Conservation (phyloP, 2,329 filamentous ascomycete genomes). For the Arthrinium puccinioides region DNA sequence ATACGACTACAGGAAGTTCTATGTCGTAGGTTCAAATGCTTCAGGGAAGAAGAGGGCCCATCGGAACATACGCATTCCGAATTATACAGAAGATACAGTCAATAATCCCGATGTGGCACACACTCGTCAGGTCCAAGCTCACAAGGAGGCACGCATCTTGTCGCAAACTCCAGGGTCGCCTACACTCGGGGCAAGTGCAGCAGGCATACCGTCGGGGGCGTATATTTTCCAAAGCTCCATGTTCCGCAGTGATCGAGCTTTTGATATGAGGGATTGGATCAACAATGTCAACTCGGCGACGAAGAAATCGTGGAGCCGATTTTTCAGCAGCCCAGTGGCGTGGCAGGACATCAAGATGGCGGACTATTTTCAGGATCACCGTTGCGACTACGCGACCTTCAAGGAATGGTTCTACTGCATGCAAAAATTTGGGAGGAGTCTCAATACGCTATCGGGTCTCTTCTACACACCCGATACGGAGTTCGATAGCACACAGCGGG, state of each 20-base stretch:
- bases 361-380: constrained; percentile 21
- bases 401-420: constrained; percentile 26
- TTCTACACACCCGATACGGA: constrained; percentile 41
- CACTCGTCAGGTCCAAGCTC: neutral
- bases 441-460: constrained; percentile 34
- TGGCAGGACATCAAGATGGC: constrained; percentile 34
- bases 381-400: constrained; percentile 20
- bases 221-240: constrained; percentile 7
- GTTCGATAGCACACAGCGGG: constrained; percentile 21
- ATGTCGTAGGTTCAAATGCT: constrained; percentile 42
- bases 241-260: constrained; percentile 10
- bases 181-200: too few relatives aligned
- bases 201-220: too few relatives aligned
- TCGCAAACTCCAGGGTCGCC: too few relatives aligned
- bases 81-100: constrained; percentile 25
- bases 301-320: constrained; percentile 9
- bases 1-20: constrained; percentile 46
- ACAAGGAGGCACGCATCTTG: too few relatives aligned
- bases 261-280: constrained; percentile 14
- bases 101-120: constrained; percentile 27
- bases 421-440: neutral
- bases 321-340: constrained; percentile 33
- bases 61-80: constrained; percentile 25
- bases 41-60: constrained; percentile 16
- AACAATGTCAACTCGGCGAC: constrained; percentile 1